Evolutionary conservation across 129 eudicot species (phyloP).

Genomic region (Tagetes erecta): DNA sequence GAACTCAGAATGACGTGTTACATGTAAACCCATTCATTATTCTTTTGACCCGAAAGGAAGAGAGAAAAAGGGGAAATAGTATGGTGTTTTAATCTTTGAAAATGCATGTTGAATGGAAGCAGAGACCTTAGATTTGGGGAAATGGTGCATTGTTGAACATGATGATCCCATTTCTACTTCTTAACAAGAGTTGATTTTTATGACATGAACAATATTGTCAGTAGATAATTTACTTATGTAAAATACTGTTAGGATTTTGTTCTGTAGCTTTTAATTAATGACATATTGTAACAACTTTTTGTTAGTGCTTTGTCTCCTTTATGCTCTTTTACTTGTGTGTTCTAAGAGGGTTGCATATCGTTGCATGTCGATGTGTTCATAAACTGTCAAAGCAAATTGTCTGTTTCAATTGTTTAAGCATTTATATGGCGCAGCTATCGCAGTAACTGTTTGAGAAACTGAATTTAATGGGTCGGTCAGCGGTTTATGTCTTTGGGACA

Average conservation of each 20-base stretch:
- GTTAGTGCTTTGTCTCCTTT: not conserved
- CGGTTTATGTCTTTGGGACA: too few species aligned
- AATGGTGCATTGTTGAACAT: constrained; percentile 24
- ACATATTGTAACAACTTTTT: constrained; percentile 10
- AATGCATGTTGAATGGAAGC: constrained; percentile 16
- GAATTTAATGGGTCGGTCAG: too few species aligned
- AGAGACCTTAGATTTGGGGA: constrained; percentile 8
- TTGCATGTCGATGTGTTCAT: too few species aligned
- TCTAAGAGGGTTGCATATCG: too few species aligned
- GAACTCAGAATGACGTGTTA: constrained; percentile 24
- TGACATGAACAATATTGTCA: not conserved
- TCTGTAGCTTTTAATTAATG: constrained; percentile 9
- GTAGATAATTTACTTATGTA: not conserved
- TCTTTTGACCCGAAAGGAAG: constrained; percentile 25
- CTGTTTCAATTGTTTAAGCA: too few species aligned
- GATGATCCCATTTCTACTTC: constrained; percentile 23
- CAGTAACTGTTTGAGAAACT: too few species aligned
- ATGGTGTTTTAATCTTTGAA: constrained; percentile 24
- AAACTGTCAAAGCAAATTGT: too few species aligned
- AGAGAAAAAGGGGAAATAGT: constrained; percentile 12
- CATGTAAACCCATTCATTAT: constrained; percentile 39
- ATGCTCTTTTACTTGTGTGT: not conserved
- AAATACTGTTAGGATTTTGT: constrained; percentile 8
- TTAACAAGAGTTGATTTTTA: not conserved
- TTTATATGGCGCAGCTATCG: too few species aligned